Evolutionary conservation across 2,329 filamentous ascomycete species (phyloP).

Genomic region (Truncatella angustata): DNA sequence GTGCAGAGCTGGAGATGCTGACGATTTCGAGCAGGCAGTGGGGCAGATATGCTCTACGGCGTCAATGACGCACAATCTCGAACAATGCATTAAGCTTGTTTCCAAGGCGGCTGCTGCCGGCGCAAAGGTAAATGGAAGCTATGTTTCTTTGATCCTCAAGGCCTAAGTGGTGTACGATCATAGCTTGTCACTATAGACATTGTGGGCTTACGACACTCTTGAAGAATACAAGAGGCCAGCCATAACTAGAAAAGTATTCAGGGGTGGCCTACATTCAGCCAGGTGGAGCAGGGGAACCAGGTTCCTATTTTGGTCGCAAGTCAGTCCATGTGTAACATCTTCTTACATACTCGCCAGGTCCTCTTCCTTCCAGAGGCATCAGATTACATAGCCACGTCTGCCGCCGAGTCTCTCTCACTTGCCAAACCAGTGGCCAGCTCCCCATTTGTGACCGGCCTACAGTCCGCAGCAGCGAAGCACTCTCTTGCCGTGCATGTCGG

Average conservation of each 20-base stretch:
- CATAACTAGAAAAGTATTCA: too few species aligned
- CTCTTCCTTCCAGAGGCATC: conserved; percentile 91
- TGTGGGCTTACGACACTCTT: too few species aligned
- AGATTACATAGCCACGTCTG: conserved; percentile 77
- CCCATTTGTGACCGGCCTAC: conserved; percentile 75
- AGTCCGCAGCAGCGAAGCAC: conserved; percentile 61
- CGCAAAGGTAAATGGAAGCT: conserved; percentile 61
- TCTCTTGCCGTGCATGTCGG: conserved; percentile 78
- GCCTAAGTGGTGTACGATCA: too few species aligned
- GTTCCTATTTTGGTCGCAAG: too few species aligned
- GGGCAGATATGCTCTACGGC: conserved; percentile 87
- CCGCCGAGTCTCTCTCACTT: conserved; percentile 67
- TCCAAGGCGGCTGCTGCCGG: conserved; percentile 71
- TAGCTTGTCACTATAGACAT: too few species aligned
- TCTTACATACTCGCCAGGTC: conserved; percentile 43
- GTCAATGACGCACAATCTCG: conserved; percentile 74
- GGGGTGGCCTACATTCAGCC: too few species aligned
- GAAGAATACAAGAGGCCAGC: too few species aligned
- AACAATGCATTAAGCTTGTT: conserved; percentile 71
- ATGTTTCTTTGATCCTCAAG: conserved; percentile 3
- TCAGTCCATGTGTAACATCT: too few species aligned
- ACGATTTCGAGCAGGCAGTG: conserved; percentile 63
- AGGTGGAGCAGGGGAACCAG: too few species aligned
- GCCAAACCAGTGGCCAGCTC: conserved; percentile 64
- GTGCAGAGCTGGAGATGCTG: background rate